Evolutionary conservation across 148 eudicot genomes (phyloP).

Genomic region (Hydrangea macrophylla): DNA sequence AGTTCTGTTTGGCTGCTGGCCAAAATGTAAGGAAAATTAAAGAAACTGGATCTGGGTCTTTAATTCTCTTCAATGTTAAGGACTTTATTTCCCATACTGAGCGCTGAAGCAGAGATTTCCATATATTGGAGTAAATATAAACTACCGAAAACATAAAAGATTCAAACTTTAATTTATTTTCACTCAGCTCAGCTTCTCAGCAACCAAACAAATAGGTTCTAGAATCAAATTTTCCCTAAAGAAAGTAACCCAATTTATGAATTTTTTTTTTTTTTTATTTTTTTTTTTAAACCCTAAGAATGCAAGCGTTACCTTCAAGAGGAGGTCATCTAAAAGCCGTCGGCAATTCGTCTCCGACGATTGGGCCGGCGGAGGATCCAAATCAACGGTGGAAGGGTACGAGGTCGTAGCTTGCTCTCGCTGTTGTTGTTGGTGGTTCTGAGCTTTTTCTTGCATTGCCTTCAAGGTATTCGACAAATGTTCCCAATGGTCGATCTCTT

Average conservation of each 20-base stretch:
- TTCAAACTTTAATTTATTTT: background rate
- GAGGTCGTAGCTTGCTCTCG: too few species aligned
- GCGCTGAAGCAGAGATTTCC: too few species aligned
- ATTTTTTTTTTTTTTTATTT: constrained; percentile 24
- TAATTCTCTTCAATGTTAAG: too few species aligned
- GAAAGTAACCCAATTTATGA: too few species aligned
- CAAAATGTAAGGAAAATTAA: too few species aligned
- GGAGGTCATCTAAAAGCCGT: constrained; percentile 28
- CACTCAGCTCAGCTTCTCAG: background rate
- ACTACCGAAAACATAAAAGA: too few species aligned
- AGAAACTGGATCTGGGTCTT: too few species aligned
- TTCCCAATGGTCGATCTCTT: constrained; percentile 63
- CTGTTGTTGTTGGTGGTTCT: constrained; percentile 7
- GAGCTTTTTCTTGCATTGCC: constrained; percentile 28
- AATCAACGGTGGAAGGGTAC: background rate
- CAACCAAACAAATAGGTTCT: background rate
- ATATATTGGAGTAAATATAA: too few species aligned
- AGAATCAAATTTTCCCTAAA: background rate
- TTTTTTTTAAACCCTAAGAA: constrained; percentile 27
- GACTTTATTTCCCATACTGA: too few species aligned
- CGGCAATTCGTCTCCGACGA: constrained; percentile 13
- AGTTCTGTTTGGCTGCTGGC: too few species aligned
- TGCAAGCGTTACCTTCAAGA: constrained; percentile 22
- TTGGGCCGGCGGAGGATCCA: constrained; percentile 3
- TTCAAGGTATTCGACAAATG: constrained; percentile 57